Evolutionary conservation across 208 protist genomes (phyloP).

Genomic region (Angomonas ambiguus): DNA sequence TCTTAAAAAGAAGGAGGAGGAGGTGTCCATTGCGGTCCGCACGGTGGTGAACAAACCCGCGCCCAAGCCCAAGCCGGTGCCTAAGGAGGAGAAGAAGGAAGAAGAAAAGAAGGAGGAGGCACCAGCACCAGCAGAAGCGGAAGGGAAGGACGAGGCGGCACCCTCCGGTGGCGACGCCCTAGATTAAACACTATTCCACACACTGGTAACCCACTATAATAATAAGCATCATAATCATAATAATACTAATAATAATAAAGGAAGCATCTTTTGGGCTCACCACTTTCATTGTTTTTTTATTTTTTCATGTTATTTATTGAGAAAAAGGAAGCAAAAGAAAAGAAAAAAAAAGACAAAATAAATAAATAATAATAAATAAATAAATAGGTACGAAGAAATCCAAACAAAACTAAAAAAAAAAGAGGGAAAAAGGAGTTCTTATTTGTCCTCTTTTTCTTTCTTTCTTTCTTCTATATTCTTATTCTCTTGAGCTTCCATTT

Average conservation of each 20-base stretch:
- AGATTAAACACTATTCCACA: no score
- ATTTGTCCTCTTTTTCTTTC: no score
- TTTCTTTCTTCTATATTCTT: conserved; percentile 14
- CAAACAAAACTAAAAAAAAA: not conserved
- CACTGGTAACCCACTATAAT: no score
- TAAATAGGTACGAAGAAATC: not conserved
- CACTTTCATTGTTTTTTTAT: conserved; percentile 22
- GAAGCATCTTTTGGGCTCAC: conserved; percentile 9
- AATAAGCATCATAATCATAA: no score
- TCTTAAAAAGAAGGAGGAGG: conserved; percentile 34
- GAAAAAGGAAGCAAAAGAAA: conserved; percentile 14
- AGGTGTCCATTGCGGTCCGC: conserved; percentile 31
- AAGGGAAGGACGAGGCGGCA: conserved; percentile 9
- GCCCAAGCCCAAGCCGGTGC: conserved; percentile 37
- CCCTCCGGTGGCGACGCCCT: not conserved
- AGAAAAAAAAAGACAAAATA: conserved; percentile 14
- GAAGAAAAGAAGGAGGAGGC: conserved; percentile 22
- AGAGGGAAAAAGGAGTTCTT: no score
- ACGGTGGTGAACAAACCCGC: conserved; percentile 46
- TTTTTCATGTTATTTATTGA: conserved; percentile 10
- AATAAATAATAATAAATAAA: conserved; percentile 1
- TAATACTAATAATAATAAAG: no score
- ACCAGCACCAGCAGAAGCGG: not conserved
- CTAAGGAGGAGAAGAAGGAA: conserved; percentile 19
- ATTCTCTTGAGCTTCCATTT: no score